phyloP scores from a whole-genome alignment of 2,329 filamentous ascomycete genomes.

The Aschersonia sp. region DNA sequence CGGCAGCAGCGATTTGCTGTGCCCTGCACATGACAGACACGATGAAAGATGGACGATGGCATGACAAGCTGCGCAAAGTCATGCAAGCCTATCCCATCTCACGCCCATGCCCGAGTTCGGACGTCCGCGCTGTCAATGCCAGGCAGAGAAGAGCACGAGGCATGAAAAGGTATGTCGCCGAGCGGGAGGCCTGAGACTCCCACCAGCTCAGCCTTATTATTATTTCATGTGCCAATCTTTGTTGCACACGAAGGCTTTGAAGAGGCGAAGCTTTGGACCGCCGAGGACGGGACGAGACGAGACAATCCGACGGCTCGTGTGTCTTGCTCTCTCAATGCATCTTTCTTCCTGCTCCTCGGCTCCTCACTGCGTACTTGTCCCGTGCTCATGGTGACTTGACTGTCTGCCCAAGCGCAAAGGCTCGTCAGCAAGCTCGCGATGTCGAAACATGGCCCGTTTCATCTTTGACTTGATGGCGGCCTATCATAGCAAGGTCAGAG shows the following conservation, averaged over 20 bases:
- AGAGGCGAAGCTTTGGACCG: background rate
- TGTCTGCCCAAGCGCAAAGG: background rate
- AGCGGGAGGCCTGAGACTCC: background rate
- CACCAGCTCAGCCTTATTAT: background rate
- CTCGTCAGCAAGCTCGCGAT: background rate
- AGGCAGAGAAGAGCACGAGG: background rate
- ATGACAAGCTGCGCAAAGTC: background rate
- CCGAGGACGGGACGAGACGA: background rate
- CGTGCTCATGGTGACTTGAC: background rate
- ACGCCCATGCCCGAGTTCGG: background rate
- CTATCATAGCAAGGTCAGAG: conserved; percentile 4
- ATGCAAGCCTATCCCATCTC: background rate
- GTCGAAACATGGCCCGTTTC: conserved; percentile 14
- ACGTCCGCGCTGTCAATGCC: background rate
- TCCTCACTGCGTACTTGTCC: background rate
- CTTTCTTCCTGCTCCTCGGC: background rate
- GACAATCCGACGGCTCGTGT: background rate
- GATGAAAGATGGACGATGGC: background rate
- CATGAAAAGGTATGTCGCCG: background rate
- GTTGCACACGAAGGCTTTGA: background rate
- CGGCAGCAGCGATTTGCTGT: too few relatives aligned
- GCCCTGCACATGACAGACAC: background rate
- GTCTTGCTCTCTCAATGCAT: background rate
- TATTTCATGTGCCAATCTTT: background rate
- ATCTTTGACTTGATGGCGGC: conserved; percentile 6